phyloP scores from a whole-genome alignment of 1,139 yeast genomes.

The Saccharomyces hybrid region DNA sequence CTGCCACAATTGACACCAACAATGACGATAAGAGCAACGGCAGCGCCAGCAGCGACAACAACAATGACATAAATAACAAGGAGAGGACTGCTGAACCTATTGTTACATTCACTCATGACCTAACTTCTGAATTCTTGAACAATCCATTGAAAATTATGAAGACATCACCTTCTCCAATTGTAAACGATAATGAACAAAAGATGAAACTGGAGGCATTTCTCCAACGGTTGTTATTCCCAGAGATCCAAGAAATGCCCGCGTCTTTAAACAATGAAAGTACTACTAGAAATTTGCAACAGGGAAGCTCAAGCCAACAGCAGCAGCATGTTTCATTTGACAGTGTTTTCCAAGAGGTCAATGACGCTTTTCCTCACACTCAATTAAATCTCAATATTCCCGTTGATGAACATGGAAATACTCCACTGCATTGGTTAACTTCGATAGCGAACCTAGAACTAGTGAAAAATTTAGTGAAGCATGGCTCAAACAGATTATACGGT shows the following conservation, averaged over 20 bases:
- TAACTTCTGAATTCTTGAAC: conserved; percentile 9
- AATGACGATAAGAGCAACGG: neutral
- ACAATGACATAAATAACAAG: neutral
- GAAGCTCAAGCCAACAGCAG: neutral
- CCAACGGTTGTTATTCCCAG: conserved; percentile 28
- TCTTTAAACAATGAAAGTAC: neutral
- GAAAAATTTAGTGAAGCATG: conserved; percentile 61
- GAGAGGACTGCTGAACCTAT: conserved; percentile 8
- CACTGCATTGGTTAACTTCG: conserved; percentile 94
- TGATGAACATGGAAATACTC: conserved; percentile 88
- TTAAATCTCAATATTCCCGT: conserved; percentile 73
- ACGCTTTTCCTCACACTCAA: conserved; percentile 27
- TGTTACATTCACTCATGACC: conserved; percentile 20
- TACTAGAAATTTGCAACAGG: neutral
- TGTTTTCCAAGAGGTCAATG: conserved; percentile 20
- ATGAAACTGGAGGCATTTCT: conserved; percentile 28
- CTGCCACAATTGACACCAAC: neutral
- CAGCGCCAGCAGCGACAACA: neutral
- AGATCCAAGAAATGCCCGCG: conserved; percentile 10
- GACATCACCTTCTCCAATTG: conserved; percentile 3
- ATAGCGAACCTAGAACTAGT: conserved; percentile 73
- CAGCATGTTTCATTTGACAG: conserved; percentile 13
- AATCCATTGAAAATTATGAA: conserved; percentile 10
- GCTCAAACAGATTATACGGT: conserved; percentile 56
- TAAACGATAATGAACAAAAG: conserved; percentile 19